Evolutionary conservation across 495 filamentous ascomycete species (phyloP).

Genomic region (Tuber melanosporum): DNA sequence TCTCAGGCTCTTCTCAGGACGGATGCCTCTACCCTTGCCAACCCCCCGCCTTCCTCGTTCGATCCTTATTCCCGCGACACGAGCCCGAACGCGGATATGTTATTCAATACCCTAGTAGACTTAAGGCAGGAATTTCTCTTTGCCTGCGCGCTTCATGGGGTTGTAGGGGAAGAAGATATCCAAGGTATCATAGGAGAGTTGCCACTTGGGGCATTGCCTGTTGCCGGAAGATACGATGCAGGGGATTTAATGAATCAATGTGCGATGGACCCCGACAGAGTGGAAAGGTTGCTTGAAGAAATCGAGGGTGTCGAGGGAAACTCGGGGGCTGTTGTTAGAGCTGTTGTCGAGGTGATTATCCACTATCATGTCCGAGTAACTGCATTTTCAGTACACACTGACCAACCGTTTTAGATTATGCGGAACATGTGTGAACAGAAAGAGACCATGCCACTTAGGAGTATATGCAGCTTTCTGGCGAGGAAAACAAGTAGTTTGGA

Average conservation of each 20-base stretch:
- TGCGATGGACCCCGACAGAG: conserved; percentile 60
- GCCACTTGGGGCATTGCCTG: conserved; percentile 72
- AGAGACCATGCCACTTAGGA: conserved; percentile 86
- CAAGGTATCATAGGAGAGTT: conserved; percentile 77
- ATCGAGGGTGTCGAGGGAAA: conserved; percentile 94
- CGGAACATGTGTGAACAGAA: conserved; percentile 67
- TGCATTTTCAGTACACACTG: conserved; percentile 17
- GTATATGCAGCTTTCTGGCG: conserved; percentile 71
- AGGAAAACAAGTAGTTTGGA: conserved; percentile 73
- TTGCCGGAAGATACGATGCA: conserved; percentile 66
- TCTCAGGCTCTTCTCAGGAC: conserved; percentile 38
- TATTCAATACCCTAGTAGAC: conserved; percentile 34
- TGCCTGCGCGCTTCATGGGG: conserved; percentile 75
- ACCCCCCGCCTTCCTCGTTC: conserved; percentile 32
- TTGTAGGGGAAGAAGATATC: conserved; percentile 72
- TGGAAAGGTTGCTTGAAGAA: conserved; percentile 75
- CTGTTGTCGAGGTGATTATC: conserved; percentile 63
- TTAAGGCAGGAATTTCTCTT: conserved; percentile 89
- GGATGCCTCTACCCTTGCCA: conserved; percentile 46
- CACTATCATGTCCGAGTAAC: conserved; percentile 15
- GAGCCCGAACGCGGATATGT: conserved; percentile 33
- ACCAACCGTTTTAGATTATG: conserved; percentile 56
- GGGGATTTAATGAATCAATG: conserved; percentile 70
- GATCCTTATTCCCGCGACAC: conserved; percentile 36
- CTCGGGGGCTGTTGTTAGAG: conserved; percentile 76